Base-by-base conservation (phyloP, 2,329 filamentous ascomycete genomes). In the Exophiala oligosperma region DNA sequence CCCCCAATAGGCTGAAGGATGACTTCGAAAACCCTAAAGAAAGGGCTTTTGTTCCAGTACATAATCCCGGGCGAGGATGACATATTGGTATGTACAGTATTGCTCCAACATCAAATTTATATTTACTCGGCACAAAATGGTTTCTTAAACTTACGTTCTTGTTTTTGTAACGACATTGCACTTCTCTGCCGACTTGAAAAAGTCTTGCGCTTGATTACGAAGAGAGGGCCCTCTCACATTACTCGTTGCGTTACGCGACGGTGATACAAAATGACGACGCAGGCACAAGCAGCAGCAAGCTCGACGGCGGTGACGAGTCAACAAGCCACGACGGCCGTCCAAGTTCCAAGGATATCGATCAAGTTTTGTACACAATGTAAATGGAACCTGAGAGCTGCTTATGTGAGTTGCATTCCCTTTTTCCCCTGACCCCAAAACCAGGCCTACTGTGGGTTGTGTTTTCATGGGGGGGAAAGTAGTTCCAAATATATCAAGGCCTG, bases 281-380 rank as follows among this genome's bases (percentile, higher is more conserved):
- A 46, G 35, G 41, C 49, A 26, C 32, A 35, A 35, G 32, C 32
- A 11, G 32, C 17, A 43, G 23, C 17, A 43, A 14, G 35, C n/a
- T 41, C 32, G 32, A 48, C 29, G 11, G 49, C 56, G 11, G 49
- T 54, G 49, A 46, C 58, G 32, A 56, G 8, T 32, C 52, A 63
- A 35, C 32, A 35, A 40, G 44, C 53, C 21, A 51, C 49, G 3
- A 56, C 61, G 6, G 47, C 24, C 14, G 59, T 67, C 14, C 72
- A 74, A 26, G 77, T 90, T 9, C 92, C 92, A 2, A 85, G 91
- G 47, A 81, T 97, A 53, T 87, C 87, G n/a, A 96, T 97, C 69
- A 85, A 88, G 66, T 97, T 90, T 77, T 97, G 92, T 77, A 96
- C 91, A 0, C 91, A 96, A 76, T 97, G 92, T 75, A 90, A 90